These are phyloP conservation scores for Barnettozyma vustinii DNA, from an alignment of 805 yeast genomes.

Conservation along the genomic window DNA sequence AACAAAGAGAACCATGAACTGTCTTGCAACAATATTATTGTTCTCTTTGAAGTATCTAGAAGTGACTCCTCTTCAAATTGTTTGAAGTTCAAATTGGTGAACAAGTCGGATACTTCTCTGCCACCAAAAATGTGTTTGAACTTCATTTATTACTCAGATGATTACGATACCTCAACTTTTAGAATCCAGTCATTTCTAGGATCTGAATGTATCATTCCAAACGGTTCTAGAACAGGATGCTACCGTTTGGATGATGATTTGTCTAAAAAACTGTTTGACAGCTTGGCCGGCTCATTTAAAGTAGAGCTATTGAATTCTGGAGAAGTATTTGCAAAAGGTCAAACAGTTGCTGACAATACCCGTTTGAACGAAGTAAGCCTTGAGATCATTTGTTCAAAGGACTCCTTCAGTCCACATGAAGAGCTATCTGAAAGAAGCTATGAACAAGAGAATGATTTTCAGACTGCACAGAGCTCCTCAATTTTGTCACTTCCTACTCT, in stretches of 20 bases:
- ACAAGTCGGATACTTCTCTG: not conserved
- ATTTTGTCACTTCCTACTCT: not conserved
- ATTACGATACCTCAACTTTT: not conserved
- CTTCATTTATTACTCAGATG: not conserved
- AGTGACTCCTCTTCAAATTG: not conserved
- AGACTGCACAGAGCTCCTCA: not conserved
- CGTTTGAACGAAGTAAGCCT: conserved; percentile 1
- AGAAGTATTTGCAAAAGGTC: not conserved
- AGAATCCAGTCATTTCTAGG: not conserved
- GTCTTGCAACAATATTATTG: not conserved
- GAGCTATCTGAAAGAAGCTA: not conserved
- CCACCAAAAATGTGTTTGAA: conserved; percentile 1
- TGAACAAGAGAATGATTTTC: not conserved
- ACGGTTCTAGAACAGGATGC: not conserved
- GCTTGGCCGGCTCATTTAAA: not conserved
- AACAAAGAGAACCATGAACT: not conserved
- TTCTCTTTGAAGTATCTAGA: not conserved
- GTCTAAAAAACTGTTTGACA: not conserved
- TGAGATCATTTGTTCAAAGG: not conserved
- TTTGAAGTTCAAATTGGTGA: conserved; percentile 1
- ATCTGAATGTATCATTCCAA: not conserved
- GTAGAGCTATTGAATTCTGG: not conserved
- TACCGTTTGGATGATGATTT: conserved; percentile 1
- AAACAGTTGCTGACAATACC: not conserved
- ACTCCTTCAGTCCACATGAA: not conserved